These are phyloP conservation scores for Cryptococcus deneoformans DNA, from an alignment of 1,284 basidiomycete species.

Conservation along the genomic window DNA sequence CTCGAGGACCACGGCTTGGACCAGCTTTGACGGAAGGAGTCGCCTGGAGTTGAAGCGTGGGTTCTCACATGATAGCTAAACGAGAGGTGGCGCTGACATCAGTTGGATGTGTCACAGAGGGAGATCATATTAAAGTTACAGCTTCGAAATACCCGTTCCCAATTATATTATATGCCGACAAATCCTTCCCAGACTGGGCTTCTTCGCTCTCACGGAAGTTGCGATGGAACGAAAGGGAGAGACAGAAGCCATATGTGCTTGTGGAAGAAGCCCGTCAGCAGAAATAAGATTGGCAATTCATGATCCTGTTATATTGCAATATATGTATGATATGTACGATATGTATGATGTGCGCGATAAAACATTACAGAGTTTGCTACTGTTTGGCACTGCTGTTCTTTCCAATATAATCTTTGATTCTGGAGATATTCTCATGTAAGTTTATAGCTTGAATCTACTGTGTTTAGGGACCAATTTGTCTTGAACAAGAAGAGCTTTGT, in stretches of 20 bases:
- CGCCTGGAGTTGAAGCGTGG: constrained; percentile 90
- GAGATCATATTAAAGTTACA: constrained; percentile 98
- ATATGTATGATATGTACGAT: too few species aligned
- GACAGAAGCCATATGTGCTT: constrained; percentile 97
- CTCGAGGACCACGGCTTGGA: constrained; percentile 97
- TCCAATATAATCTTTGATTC: too few species aligned
- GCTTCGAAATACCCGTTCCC: constrained; percentile 98
- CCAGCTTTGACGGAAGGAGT: constrained; percentile 95
- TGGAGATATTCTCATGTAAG: too few species aligned
- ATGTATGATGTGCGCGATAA: too few species aligned
- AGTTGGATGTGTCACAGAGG: constrained; percentile 59
- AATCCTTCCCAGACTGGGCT: constrained; percentile 99
- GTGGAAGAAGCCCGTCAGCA: constrained; percentile 66
- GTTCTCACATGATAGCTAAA: constrained; percentile 28
- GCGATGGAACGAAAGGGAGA: constrained; percentile 96
- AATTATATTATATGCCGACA: constrained; percentile 87
- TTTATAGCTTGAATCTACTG: too few species aligned
- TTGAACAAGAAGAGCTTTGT: too few species aligned
- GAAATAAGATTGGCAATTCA: too few species aligned
- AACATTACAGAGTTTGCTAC: too few species aligned
- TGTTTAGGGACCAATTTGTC: too few species aligned
- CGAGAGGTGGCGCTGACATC: neutral
- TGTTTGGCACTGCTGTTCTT: too few species aligned
- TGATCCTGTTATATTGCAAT: too few species aligned
- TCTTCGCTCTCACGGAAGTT: constrained; percentile 90